Evolutionary conservation across 441 rosid species (phyloP).

Genomic region (Daphne laureola): DNA sequence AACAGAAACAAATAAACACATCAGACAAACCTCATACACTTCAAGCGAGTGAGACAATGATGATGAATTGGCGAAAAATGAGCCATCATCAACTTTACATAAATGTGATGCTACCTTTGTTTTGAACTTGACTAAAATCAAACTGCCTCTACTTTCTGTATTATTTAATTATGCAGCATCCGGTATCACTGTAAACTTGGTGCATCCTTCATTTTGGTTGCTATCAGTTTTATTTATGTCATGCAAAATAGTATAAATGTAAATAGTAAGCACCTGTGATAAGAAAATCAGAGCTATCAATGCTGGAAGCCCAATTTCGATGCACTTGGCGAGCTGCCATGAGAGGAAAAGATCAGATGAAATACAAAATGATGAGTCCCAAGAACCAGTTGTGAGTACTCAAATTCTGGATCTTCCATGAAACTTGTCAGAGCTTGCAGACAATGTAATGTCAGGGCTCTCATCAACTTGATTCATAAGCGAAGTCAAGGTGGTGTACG

Average conservation of each 20-base stretch:
- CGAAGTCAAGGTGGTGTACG: neutral
- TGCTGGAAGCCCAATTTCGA: conserved; percentile 82
- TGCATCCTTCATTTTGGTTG: no score
- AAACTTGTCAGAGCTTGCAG: no score
- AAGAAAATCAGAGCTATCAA: conserved; percentile 48
- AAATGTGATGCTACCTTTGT: neutral
- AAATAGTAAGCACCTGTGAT: conserved; percentile 51
- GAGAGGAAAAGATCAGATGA: conserved; percentile 5
- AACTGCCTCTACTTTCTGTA: no score
- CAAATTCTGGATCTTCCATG: no score
- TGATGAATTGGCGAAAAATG: neutral
- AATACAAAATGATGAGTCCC: conserved; percentile 6
- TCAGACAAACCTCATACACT: conserved; percentile 1
- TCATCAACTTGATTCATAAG: no score
- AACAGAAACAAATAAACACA: conserved; percentile 10
- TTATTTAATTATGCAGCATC: no score
- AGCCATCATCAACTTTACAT: neutral
- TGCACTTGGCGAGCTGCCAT: conserved; percentile 62
- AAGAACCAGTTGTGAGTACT: neutral
- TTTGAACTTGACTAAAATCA: neutral
- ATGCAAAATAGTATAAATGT: neutral
- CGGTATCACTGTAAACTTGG: no score
- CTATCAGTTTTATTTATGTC: no score
- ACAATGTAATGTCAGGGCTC: no score
- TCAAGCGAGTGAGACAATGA: neutral